These are phyloP conservation scores for Rosa multiflora DNA, from an alignment of 306 rosid genomes.

Conservation along the genomic window DNA sequence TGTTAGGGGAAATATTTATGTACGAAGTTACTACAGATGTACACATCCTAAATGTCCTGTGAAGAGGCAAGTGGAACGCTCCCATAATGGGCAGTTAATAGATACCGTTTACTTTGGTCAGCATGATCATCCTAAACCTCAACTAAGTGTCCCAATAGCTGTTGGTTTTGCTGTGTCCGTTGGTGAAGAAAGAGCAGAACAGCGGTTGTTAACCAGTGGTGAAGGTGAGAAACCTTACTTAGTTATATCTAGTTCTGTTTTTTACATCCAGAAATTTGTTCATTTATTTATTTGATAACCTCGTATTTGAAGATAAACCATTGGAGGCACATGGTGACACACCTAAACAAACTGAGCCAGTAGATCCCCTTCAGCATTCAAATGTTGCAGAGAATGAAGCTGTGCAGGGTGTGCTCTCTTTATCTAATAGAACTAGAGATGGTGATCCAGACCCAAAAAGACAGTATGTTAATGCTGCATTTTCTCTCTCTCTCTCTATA, in stretches of 20 bases:
- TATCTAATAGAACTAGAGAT: constrained; percentile 36
- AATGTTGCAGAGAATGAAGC: constrained; percentile 38
- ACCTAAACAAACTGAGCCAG: constrained; percentile 42
- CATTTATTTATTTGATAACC: constrained; percentile 30
- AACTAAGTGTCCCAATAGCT: constrained; percentile 39
- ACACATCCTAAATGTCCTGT: constrained; percentile 73
- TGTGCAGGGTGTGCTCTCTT: constrained; percentile 41
- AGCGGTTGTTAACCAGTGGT: constrained; percentile 33
- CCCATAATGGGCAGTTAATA: constrained; percentile 52
- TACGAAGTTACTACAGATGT: constrained; percentile 85
- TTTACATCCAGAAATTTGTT: constrained; percentile 24
- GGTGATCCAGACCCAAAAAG: constrained; percentile 65
- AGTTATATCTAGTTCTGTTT: constrained; percentile 33
- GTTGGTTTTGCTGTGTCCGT: constrained; percentile 46
- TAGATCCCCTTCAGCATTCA: constrained; percentile 34
- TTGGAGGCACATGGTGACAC: constrained; percentile 37
- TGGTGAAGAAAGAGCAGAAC: constrained; percentile 41
- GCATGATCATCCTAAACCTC: constrained; percentile 77
- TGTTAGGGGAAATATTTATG: constrained; percentile 73
- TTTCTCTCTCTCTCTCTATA: not conserved
- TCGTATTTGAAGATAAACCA: constrained; percentile 46
- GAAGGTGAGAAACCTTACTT: constrained; percentile 47
- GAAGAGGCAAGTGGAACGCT: constrained; percentile 72
- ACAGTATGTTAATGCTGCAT: constrained; percentile 52
- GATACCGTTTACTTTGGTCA: constrained; percentile 71